phyloP scores from a whole-genome alignment of 257 asterid genomes.

The Capsicum baccatum region DNA sequence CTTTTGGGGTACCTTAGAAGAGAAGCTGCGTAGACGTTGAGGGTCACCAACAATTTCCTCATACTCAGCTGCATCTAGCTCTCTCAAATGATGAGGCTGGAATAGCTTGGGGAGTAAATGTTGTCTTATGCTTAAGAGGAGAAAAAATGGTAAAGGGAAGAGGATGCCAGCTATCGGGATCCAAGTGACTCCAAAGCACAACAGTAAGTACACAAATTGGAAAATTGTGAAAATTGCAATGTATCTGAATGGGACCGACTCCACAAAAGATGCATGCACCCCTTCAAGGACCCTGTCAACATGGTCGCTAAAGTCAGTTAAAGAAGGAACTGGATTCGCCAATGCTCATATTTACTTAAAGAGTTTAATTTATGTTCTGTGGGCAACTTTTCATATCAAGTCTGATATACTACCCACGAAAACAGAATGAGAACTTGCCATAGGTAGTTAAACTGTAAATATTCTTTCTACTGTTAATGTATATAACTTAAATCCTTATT shows the following conservation, averaged over 20 bases:
- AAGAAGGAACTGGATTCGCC: background rate
- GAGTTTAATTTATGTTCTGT: background rate
- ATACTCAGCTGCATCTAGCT: conserved; percentile 71
- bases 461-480: background rate
- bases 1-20: conserved; percentile 40
- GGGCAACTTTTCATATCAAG: background rate
- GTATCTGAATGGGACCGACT: conserved; percentile 56
- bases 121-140: conserved; percentile 54
- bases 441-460: background rate
- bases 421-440: background rate
- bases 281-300: conserved; percentile 50
- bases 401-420: background rate
- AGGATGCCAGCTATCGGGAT: conserved; percentile 65
- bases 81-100: conserved; percentile 42
- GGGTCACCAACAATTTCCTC: conserved; percentile 55
- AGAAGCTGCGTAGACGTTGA: conserved; percentile 41
- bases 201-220: conserved; percentile 47
- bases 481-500: background rate
- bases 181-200: conserved; percentile 70
- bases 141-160: conserved; percentile 63
- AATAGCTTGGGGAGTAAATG: conserved; percentile 57
- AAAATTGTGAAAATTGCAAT: conserved; percentile 54
- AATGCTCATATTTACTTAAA: background rate
- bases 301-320: background rate
- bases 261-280: conserved; percentile 60